Evolutionary conservation across 2,329 filamentous ascomycete species (phyloP).

Genomic region (Epichloe elymi): DNA sequence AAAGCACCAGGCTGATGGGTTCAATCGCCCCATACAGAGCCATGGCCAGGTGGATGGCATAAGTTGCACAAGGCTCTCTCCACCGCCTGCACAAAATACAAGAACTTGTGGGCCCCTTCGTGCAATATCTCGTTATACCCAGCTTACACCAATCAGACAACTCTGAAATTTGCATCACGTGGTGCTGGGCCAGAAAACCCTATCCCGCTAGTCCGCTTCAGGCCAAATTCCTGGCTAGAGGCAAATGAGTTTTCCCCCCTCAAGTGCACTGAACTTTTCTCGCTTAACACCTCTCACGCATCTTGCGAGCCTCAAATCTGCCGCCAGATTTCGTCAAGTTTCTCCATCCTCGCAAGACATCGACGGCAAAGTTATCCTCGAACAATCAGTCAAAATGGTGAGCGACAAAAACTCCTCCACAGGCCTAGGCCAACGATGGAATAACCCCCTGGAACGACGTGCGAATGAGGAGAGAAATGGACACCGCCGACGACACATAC

Average conservation of each 20-base stretch:
- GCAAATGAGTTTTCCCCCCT: constrained; percentile 20
- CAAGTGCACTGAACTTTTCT: constrained; percentile 35
- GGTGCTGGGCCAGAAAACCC: constrained; percentile 23
- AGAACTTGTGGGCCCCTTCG: constrained; percentile 1
- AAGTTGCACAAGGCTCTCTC: constrained; percentile 6
- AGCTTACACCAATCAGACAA: constrained; percentile 10
- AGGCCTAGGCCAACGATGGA: constrained; percentile 5
- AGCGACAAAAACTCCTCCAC: constrained; percentile 25
- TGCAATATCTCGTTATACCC: neutral
- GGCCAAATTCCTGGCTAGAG: constrained; percentile 25
- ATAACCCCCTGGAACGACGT: constrained; percentile 10
- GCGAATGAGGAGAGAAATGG: neutral
- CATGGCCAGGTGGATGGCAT: neutral
- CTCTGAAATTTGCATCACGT: constrained; percentile 19
- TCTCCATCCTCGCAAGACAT: constrained; percentile 33
- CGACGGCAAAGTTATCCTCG: constrained; percentile 23
- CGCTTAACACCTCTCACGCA: constrained; percentile 32
- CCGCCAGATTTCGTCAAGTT: constrained; percentile 41
- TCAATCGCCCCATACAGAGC: no score
- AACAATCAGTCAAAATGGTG: constrained; percentile 57
- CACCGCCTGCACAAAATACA: constrained; percentile 7
- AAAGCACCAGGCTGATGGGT: neutral
- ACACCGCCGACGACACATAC: constrained; percentile 9
- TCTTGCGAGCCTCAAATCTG: constrained; percentile 41
- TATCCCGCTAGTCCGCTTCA: constrained; percentile 24